Base-by-base conservation (phyloP, 257 asterid species). In the Mentha longifolia region DNA sequence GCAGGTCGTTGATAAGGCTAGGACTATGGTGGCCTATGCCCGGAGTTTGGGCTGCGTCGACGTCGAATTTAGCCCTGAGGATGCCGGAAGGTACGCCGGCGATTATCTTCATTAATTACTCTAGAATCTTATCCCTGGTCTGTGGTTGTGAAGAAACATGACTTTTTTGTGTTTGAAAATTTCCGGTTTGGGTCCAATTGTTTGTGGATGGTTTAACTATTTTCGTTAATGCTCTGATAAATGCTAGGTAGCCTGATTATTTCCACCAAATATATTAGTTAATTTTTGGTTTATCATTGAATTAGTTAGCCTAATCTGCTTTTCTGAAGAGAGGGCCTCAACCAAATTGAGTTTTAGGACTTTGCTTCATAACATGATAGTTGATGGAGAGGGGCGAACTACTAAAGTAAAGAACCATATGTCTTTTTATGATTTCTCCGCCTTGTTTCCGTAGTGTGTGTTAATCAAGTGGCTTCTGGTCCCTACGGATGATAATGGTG, bases 31-130 rank as follows among this genome's bases (percentile, higher is more conserved):
- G 14, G 86, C 86, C n/a, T 86, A 81, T 70, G 98, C 96, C 6
- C 77, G 96, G 85, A 89, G 92, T 49, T 77, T 94, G 84, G 98
- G 98, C 0, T 91, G 97, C 68, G 25, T 72, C 17, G 97, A 94
- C 54, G 97, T 91, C 8, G 98, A 94, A 49, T 94, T 94, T 50
- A 94, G 98, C 75, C 97, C 96, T 0, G 98, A 94, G 81, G 98
- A 94, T 71, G 98, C 96, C 35, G 98, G 96, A 84, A 94, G 98
- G 98, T 93, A 20, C 17, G 45, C 16, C 55, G 9, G 52, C 61
- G 35, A 19, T 61, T 11, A 20, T 25, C 19, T n/a, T 25, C 33
- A 28, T 33, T 4, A 33, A 3, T 56, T 49, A 31, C 37, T 65
- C 7, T 5, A 6, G 7, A 52, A 13, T 22, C 74, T 70, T 59